Evolutionary conservation across 345 rosid species (phyloP).

Genomic region (Pseudoturritis turrita): DNA sequence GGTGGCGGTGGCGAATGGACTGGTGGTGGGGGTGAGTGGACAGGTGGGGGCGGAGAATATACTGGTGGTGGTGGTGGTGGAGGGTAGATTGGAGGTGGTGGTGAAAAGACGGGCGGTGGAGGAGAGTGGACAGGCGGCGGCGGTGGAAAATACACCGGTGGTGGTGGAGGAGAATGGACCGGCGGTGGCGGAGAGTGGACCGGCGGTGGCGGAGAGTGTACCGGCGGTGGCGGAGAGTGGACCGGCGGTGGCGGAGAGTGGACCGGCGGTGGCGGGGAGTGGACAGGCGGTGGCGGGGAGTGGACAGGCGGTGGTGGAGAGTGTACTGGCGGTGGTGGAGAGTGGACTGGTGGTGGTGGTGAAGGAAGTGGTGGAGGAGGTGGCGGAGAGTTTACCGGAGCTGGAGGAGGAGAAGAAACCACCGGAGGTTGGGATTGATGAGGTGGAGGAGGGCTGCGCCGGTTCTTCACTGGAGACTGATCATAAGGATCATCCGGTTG

Average conservation of each 20-base stretch:
- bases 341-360: background rate
- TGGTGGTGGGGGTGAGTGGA: background rate
- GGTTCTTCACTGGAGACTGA: constrained; percentile 9
- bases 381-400: constrained; percentile 31
- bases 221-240: constrained; percentile 1
- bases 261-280: background rate
- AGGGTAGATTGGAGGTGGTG: constrained; percentile 21
- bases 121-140: constrained; percentile 4
- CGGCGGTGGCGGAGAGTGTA: constrained; percentile 5
- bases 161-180: background rate
- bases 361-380: constrained; percentile 11
- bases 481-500: constrained; percentile 21
- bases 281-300: background rate
- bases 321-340: background rate
- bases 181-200: constrained; percentile 29
- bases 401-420: constrained; percentile 14
- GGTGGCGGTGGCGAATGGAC: background rate
- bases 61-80: constrained; percentile 14
- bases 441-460: constrained; percentile 29
- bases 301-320: constrained; percentile 31
- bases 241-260: constrained; percentile 17
- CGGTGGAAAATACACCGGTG: constrained; percentile 19
- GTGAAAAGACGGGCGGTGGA: constrained; percentile 17
- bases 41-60: background rate
- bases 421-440: constrained; percentile 7